phyloP scores from a whole-genome alignment of 148 eudicot genomes.

The Arbutus unedo region DNA sequence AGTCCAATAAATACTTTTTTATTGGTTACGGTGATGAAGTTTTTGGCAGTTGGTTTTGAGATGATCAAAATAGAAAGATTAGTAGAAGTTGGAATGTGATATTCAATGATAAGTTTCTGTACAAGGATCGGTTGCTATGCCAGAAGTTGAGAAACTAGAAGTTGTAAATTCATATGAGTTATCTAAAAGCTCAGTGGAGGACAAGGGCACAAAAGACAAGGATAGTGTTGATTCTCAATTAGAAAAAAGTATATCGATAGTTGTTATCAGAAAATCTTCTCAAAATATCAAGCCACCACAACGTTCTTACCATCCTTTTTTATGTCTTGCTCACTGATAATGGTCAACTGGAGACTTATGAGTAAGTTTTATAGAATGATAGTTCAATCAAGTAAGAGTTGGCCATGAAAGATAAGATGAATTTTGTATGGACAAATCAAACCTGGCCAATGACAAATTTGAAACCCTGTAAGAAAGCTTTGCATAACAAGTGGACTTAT shows the following conservation, averaged over 20 bases:
- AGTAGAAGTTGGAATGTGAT: not conserved
- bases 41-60: not conserved
- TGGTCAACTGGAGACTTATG: not conserved
- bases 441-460: not conserved
- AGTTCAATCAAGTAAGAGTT: not conserved
- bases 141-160: too few species aligned
- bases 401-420: not conserved
- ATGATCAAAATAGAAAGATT: not conserved
- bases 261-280: too few species aligned
- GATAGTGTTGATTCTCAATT: too few species aligned
- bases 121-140: not conserved
- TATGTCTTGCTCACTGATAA: not conserved
- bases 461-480: not conserved
- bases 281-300: not conserved
- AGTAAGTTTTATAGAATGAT: not conserved
- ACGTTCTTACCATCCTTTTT: not conserved
- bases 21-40: not conserved
- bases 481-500: not conserved
- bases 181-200: too few species aligned
- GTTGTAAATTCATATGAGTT: too few species aligned
- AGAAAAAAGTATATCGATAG: too few species aligned
- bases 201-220: too few species aligned
- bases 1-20: not conserved
- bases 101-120: not conserved
- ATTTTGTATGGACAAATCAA: not conserved